Percentiles rank a stretch among this genome's conserved stretches.
phyloP scores from a whole-genome alignment of 129 eudicot genomes.

The Artemisia tridentata region DNA sequence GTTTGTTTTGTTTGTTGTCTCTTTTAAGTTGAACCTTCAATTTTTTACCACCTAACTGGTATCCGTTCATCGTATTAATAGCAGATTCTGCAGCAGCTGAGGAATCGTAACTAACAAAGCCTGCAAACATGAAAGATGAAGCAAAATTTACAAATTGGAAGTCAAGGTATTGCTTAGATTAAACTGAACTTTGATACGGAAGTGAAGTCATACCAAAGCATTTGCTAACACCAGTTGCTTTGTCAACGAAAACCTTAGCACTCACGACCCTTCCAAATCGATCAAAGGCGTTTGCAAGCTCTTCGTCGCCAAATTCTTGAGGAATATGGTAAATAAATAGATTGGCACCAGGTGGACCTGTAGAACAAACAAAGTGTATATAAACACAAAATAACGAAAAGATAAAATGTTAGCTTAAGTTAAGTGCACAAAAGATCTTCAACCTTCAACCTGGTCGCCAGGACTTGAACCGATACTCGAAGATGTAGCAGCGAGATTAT shows the following conservation, averaged over 20 bases:
- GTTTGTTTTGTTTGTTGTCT: constrained; percentile 71
- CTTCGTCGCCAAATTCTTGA: constrained; percentile 93
- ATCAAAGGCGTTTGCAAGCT: constrained; percentile 77
- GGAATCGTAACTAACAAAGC: constrained; percentile 90
- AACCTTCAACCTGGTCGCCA: constrained; percentile 86
- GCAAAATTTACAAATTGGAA: too few species aligned
- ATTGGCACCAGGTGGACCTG: constrained; percentile 98
- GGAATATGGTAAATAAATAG: constrained; percentile 93
- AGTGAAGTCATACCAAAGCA: constrained; percentile 65
- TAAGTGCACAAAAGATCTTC: constrained; percentile 5
- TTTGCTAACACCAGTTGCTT: constrained; percentile 86
- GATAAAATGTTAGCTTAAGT: not conserved
- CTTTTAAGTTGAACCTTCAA: constrained; percentile 94
- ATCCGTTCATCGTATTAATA: constrained; percentile 83
- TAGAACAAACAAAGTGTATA: constrained; percentile 2
- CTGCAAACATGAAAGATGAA: constrained; percentile 37
- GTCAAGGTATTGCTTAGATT: too few species aligned
- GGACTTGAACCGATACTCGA: constrained; percentile 60
- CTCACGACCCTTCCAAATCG: constrained; percentile 80
- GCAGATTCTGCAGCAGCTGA: constrained; percentile 80
- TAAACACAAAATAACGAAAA: constrained; percentile 1
- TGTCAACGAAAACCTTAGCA: constrained; percentile 88
- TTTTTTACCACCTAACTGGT: constrained; percentile 82
- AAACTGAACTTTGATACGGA: not conserved
- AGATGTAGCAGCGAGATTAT: constrained; percentile 66